Evolutionary conservation across 202 grass and related monocot genomes (phyloP).

Genomic region (Zoysia matrella): DNA sequence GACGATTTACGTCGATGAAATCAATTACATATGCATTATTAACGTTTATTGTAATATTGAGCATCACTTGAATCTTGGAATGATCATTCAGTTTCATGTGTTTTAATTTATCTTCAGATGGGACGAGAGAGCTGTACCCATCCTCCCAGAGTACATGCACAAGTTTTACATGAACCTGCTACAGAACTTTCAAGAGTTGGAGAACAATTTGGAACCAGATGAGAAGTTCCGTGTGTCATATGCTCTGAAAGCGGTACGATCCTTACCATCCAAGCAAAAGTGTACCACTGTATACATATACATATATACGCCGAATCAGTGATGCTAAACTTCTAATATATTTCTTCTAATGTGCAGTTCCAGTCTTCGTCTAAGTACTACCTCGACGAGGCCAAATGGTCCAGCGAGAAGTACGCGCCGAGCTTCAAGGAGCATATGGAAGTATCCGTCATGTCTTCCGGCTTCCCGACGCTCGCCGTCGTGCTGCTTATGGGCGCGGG

Average conservation of each 20-base stretch:
- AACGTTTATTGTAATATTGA: no score
- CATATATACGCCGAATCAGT: no score
- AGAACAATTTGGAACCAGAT: slow-evolving; percentile 9
- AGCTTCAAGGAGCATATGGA: slow-evolving; percentile 33
- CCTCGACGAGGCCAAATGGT: slow-evolving; percentile 25
- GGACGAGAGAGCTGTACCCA: slow-evolving; percentile 15
- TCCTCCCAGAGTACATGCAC: slow-evolving; percentile 27
- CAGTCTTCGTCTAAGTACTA: neutral
- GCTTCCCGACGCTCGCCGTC: slow-evolving; percentile 14
- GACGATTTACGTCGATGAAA: neutral
- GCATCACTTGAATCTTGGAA: neutral
- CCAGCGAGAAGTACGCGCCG: slow-evolving; percentile 6
- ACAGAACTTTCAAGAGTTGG: slow-evolving; percentile 14
- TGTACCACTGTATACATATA: no score
- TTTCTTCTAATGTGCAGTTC: neutral
- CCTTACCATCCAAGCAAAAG: neutral
- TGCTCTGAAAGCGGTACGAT: slow-evolving; percentile 1
- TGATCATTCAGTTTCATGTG: neutral
- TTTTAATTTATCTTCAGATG: slow-evolving; percentile 31
- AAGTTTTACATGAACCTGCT: slow-evolving; percentile 18
- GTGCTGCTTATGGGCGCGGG: slow-evolving; percentile 8
- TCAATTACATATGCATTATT: no score
- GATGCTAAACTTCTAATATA: no score
- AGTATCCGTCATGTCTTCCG: slow-evolving; percentile 34
- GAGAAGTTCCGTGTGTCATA: slow-evolving; percentile 31